These are phyloP conservation scores for Coniferiporia weirii DNA, from an alignment of 1,284 basidiomycete genomes.

Conservation along the genomic window DNA sequence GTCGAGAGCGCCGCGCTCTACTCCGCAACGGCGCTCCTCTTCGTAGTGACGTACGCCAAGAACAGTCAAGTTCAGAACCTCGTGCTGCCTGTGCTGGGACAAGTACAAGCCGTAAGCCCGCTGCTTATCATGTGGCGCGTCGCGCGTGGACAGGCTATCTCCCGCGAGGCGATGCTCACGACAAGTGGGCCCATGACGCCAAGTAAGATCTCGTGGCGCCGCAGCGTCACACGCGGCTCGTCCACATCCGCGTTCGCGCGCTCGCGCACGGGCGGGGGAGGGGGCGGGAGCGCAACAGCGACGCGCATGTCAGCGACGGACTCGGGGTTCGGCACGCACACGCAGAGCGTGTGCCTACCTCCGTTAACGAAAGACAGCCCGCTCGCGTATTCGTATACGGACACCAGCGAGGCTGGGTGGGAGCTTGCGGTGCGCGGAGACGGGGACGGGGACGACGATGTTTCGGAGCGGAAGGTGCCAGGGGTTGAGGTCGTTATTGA, in stretches of 20 bases:
- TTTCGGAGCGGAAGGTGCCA: too few species aligned
- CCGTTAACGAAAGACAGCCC: neutral
- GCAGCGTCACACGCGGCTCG: neutral
- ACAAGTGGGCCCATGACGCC: conserved; percentile 3
- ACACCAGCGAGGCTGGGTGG: neutral
- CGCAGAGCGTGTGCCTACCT: neutral
- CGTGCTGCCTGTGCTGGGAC: conserved; percentile 32
- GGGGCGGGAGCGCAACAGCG: neutral
- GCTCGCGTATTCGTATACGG: neutral
- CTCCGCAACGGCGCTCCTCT: conserved; percentile 25
- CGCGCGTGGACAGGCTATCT: conserved; percentile 18
- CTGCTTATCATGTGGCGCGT: conserved; percentile 19
- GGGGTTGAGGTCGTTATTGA: neutral
- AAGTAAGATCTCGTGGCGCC: conserved; percentile 14
- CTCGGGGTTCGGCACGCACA: neutral
- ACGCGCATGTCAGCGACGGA: neutral
- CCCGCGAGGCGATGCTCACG: conserved; percentile 6
- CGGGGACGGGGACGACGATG: neutral
- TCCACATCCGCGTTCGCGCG: too few species aligned
- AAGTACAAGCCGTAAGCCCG: conserved; percentile 30
- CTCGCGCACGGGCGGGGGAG: too few species aligned
- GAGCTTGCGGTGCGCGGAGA: neutral
- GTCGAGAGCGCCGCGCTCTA: conserved; percentile 24
- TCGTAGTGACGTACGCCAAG: conserved; percentile 28
- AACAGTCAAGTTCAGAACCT: conserved; percentile 29